phyloP scores from a whole-genome alignment of 2,329 filamentous ascomycete genomes.

The Phyllosticta ampelicida region DNA sequence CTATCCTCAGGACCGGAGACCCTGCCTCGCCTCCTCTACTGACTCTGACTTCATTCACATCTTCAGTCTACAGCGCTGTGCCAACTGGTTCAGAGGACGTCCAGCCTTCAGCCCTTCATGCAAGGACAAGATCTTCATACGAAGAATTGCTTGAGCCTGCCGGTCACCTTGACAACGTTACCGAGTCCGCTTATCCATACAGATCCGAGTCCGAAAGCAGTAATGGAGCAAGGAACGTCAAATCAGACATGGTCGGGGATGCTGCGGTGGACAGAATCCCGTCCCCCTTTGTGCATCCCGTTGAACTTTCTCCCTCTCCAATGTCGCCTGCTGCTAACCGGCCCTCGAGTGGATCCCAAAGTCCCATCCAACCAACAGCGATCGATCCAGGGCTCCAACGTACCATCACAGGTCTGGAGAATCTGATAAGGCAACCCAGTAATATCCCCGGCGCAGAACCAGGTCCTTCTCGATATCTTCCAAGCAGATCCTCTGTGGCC shows the following conservation, averaged over 20 bases:
- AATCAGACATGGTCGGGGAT: neutral
- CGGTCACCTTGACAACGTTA: no score
- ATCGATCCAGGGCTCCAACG: neutral
- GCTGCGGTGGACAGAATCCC: neutral
- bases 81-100: neutral
- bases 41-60: neutral
- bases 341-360: neutral
- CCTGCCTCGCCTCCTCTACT: neutral
- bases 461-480: slow-evolving; percentile 25
- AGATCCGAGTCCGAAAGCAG: neutral
- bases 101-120: neutral
- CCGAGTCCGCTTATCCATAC: neutral
- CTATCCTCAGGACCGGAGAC: neutral
- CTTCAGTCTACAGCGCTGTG: neutral
- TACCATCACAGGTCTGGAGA: slow-evolving; percentile 30
- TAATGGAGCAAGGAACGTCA: neutral
- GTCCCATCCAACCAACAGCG: neutral
- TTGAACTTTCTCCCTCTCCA: neutral
- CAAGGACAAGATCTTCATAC: neutral
- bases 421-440: slow-evolving; percentile 33
- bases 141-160: neutral
- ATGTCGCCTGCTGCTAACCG: neutral
- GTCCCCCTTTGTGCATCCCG: neutral
- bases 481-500: slow-evolving; percentile 18
- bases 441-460: slow-evolving; percentile 25